A percentile compares a stretch with the other conserved stretches of the same genome.
Evolutionary conservation across 2,329 filamentous ascomycete species (phyloP).

Genomic region (Aspergillus phoenicis): DNA sequence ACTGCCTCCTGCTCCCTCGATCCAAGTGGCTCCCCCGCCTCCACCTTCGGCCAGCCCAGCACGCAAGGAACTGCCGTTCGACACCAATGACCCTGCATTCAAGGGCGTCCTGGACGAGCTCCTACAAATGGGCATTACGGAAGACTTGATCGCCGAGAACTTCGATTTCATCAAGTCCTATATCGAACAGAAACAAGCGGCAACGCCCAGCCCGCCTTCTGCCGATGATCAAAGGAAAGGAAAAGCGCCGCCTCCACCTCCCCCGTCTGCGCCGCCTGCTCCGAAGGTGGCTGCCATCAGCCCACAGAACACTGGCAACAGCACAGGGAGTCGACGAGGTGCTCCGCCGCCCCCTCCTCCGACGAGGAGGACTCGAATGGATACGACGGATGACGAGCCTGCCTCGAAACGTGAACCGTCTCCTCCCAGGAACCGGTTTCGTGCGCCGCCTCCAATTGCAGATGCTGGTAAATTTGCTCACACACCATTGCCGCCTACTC

Average conservation of each 20-base stretch:
- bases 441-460: conserved; percentile 81
- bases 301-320: conserved; percentile 64
- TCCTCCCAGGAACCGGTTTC: conserved; percentile 72
- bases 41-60: conserved; percentile 33
- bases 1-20: conserved; percentile 29
- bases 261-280: conserved; percentile 54
- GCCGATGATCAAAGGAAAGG: conserved; percentile 52
- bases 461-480: conserved; percentile 87
- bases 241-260: conserved; percentile 64
- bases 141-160: conserved; percentile 68
- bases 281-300: conserved; percentile 52
- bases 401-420: conserved; percentile 70
- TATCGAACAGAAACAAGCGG: conserved; percentile 64
- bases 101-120: conserved; percentile 64
- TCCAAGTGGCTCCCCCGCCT: conserved; percentile 38
- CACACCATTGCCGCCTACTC: conserved; percentile 50
- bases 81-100: conserved; percentile 64
- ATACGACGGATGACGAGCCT: conserved; percentile 56
- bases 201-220: conserved; percentile 41
- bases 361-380: conserved; percentile 48
- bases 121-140: conserved; percentile 66
- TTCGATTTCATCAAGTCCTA: conserved; percentile 70
- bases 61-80: conserved; percentile 53
- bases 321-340: conserved; percentile 55
- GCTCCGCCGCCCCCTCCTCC: conserved; percentile 63